These are phyloP conservation scores for Bryoerythrophyllum caledonicum DNA, from an alignment of 225 moss, liverwort and hornwort genomes.

Conservation along the genomic window DNA sequence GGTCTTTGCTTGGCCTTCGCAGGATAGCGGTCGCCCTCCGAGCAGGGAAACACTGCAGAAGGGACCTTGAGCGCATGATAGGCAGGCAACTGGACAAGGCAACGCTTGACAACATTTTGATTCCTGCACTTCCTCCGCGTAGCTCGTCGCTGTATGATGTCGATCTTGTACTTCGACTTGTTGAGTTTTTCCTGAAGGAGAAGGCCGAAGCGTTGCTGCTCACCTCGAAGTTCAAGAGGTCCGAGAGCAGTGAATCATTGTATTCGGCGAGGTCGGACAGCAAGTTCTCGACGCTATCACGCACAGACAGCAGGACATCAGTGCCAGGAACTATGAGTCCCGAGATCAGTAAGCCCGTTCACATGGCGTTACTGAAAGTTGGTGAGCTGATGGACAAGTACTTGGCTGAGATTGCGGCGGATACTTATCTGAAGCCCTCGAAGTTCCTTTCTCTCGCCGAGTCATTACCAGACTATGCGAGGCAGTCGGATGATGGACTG, in stretches of 20 bases:
- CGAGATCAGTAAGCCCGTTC: slow-evolving; percentile 69
- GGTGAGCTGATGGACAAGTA: slow-evolving; percentile 91
- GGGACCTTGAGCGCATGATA: slow-evolving; percentile 83
- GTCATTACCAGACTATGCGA: slow-evolving; percentile 78
- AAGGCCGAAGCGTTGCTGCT: slow-evolving; percentile 68
- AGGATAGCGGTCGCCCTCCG: slow-evolving; percentile 67
- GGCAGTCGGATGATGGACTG: slow-evolving; percentile 79
- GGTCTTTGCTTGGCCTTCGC: slow-evolving; percentile 80
- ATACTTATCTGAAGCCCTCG: slow-evolving; percentile 61
- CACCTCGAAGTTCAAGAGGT: slow-evolving; percentile 39
- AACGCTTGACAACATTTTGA: slow-evolving; percentile 79
- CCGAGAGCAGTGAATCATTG: slow-evolving; percentile 43
- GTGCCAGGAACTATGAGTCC: slow-evolving; percentile 43
- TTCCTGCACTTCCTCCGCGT: slow-evolving; percentile 75
- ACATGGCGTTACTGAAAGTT: slow-evolving; percentile 61
- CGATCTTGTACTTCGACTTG: slow-evolving; percentile 77
- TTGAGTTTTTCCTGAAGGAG: slow-evolving; percentile 81
- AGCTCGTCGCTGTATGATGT: slow-evolving; percentile 87
- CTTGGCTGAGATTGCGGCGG: slow-evolving; percentile 87
- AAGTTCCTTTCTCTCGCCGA: slow-evolving; percentile 84
- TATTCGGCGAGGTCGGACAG: slow-evolving; percentile 47
- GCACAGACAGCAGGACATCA: slow-evolving; percentile 44
- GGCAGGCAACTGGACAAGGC: slow-evolving; percentile 90
- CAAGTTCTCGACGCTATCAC: slow-evolving; percentile 51
- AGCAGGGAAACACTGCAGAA: slow-evolving; percentile 69